These are phyloP conservation scores for Corymbia citriodora DNA, from an alignment of 441 rosid species.

Conservation along the genomic window DNA sequence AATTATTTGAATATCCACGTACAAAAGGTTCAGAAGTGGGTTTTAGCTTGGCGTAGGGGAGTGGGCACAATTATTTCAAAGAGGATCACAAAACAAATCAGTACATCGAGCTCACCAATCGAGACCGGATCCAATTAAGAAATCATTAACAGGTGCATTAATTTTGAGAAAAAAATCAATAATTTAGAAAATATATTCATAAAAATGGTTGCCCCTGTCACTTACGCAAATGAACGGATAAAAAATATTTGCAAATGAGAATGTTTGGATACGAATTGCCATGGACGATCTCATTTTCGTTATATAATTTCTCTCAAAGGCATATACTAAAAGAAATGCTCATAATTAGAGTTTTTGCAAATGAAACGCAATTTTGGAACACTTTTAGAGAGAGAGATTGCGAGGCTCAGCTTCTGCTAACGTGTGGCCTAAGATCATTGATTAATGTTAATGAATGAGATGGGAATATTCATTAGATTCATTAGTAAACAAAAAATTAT, in stretches of 20 bases:
- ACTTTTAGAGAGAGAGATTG: neutral
- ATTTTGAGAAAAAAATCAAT: fast-evolving
- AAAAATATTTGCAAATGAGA: neutral
- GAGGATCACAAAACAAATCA: neutral
- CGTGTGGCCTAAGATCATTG: neutral
- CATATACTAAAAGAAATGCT: neutral
- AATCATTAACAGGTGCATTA: fast-evolving
- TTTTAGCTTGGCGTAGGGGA: neutral
- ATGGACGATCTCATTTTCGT: fast-evolving
- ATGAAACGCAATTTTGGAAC: neutral
- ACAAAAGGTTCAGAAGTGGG: neutral
- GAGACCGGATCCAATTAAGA: neutral
- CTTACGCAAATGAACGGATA: neutral
- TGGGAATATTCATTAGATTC: neutral
- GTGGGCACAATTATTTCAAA: neutral
- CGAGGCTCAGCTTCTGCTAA: neutral
- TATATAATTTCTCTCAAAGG: neutral
- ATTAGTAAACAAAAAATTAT: neutral
- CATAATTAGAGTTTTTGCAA: fast-evolving
- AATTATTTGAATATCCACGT: neutral
- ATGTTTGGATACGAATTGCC: neutral
- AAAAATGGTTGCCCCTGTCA: fast-evolving
- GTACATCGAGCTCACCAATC: neutral
- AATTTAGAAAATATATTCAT: neutral
- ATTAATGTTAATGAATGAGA: neutral